Conservation (phyloP, 2,329 filamentous ascomycete genomes). For the Fusarium goolgardi region DNA sequence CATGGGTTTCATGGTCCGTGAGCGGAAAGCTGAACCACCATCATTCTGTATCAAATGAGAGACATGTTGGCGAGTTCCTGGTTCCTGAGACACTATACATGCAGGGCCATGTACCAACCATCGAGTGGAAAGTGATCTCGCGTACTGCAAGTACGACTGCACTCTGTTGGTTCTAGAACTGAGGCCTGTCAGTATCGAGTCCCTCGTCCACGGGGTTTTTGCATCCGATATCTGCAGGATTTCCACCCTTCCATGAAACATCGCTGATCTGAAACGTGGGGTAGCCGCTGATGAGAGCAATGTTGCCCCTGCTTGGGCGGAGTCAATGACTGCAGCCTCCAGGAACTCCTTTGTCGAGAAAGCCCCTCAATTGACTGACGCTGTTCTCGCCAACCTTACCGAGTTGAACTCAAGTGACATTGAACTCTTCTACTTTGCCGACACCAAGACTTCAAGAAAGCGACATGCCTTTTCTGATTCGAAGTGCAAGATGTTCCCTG, state of each 20-base stretch:
- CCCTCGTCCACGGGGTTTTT: conserved; percentile 2
- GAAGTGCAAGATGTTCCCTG: conserved; percentile 48
- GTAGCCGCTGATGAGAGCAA: conserved; percentile 39
- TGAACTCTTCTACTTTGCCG: conserved; percentile 51
- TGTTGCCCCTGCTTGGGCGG: conserved; percentile 41
- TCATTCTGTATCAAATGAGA: neutral
- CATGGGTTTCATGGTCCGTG: conserved; percentile 9
- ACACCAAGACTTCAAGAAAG: conserved; percentile 18
- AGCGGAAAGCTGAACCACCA: conserved; percentile 32
- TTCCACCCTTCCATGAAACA: neutral
- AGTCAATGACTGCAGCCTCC: conserved; percentile 6
- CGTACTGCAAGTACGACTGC: neutral
- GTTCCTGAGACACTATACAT: conserved; percentile 9
- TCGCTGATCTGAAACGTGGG: conserved; percentile 34
- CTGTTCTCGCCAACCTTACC: conserved; percentile 50
- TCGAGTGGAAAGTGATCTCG: conserved; percentile 20
- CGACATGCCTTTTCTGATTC: conserved; percentile 1
- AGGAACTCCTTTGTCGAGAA: conserved; percentile 36
- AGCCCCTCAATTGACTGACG: conserved; percentile 51
- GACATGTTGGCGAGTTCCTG: conserved; percentile 7
- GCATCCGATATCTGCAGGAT: conserved; percentile 1
- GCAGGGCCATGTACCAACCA: neutral
- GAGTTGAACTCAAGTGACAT: conserved; percentile 47
- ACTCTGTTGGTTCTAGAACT: conserved; percentile 10
- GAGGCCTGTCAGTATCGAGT: conserved; percentile 7